A percentile compares a stretch with the other conserved stretches of the same genome.
phyloP scores from a whole-genome alignment of 75 land plant genomes.

The Selaginella moellendorffii region DNA sequence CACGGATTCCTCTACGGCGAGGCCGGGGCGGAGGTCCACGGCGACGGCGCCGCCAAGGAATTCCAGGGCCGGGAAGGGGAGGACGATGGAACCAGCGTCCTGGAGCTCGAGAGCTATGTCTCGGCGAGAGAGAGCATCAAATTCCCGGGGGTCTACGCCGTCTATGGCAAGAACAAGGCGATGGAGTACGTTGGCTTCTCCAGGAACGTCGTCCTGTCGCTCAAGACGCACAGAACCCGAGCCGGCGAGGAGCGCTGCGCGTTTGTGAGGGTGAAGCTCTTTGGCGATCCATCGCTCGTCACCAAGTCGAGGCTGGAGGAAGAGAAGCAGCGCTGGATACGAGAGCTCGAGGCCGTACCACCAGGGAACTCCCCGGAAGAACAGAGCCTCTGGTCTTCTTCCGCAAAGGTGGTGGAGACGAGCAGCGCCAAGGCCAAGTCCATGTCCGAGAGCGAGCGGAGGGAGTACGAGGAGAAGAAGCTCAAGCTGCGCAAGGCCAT shows the following conservation, averaged over 20 bases:
- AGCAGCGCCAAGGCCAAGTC: not conserved
- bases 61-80: constrained; percentile 22
- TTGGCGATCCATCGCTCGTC: constrained; percentile 21
- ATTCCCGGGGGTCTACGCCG: constrained; percentile 33
- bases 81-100: constrained; percentile 28
- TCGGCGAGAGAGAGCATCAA: constrained; percentile 17
- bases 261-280: constrained; percentile 28
- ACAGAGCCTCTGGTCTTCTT: constrained; percentile 23
- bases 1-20: constrained; percentile 42
- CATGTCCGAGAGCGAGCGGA: constrained; percentile 34
- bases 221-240: constrained; percentile 20
- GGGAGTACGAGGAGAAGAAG: constrained; percentile 37
- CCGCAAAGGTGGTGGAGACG: no score
- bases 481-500: constrained; percentile 42
- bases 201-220: constrained; percentile 27
- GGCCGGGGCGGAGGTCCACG: constrained; percentile 32
- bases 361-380: constrained; percentile 32
- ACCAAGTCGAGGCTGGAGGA: constrained; percentile 28
- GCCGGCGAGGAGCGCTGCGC: constrained; percentile 22
- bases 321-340: constrained; percentile 29
- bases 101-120: constrained; percentile 23
- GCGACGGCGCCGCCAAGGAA: constrained; percentile 12
- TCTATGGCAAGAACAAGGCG: constrained; percentile 11
- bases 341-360: constrained; percentile 12
- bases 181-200: constrained; percentile 36